Base-by-base conservation (phyloP, 176 grass and related monocot species). In the Cocos nucifera region DNA sequence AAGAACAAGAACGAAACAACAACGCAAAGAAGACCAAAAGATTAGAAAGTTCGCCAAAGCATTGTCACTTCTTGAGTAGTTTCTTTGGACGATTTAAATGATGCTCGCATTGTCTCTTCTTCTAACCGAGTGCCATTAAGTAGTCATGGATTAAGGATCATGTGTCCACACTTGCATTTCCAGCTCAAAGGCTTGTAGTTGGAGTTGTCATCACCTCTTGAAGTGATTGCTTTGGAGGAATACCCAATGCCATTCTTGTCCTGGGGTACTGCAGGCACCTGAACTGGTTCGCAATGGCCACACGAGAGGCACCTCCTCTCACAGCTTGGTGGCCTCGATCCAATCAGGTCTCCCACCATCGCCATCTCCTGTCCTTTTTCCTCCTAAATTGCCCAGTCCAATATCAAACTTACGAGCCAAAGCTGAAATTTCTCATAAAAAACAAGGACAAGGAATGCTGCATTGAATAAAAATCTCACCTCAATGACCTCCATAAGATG, bases 111-210 rank as follows among this genome's bases (percentile, higher is more conserved):
- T 9, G 35, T 44, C 35, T 44, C 35, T 44, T 14, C 35, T 44
- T 44, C 10, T 44, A 14, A 44, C 35, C 5, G 32, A 10, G 6
- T 12, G 35, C 35, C 8, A 44, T 44, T 3, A 44, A 12, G 35
- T 44, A 44, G 35, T 81, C 82, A 90, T 39, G 89, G 89, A 14
- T 70, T 69, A 51, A 85, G 44, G 25, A 75, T 64, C 17, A 69
- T 28, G 25, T 78, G 73, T 6, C 77, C 89, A 62, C 89, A 94
- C 63, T 77, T 51, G 80, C 89, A 94, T 67, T 66, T 94, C 89
- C 89, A 94, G 72, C 77, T 94, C 50, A 94, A 51, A 14, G 89
- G 89, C 67, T 94, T 94, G 84, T 94, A 94, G 65, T 88, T 73
- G 56, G 82, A 62, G 44, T 65, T 71, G 69, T 94, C 84, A 18